These are phyloP conservation scores for Dictyostelium capitatum DNA, from an alignment of 78 protist genomes.

Conservation along the genomic window DNA sequence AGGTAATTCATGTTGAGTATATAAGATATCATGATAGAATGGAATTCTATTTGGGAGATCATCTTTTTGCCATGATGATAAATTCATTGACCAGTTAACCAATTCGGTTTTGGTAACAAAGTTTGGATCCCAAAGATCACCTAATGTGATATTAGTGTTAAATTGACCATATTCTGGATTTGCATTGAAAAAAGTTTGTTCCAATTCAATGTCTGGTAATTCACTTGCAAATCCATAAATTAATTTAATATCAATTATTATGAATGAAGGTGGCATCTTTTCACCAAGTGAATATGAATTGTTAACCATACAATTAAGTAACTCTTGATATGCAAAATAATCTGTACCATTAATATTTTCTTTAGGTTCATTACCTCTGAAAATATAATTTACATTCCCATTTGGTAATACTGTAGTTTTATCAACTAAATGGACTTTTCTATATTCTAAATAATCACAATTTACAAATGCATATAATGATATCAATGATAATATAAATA, in stretches of 20 bases:
- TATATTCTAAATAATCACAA: constrained; percentile 38
- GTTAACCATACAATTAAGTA: constrained; percentile 21
- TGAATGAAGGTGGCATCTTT: constrained; percentile 19
- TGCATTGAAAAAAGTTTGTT: constrained; percentile 41
- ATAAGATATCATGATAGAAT: constrained; percentile 22
- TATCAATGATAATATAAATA: neutral
- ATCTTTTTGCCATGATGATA: constrained; percentile 72
- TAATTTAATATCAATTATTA: constrained; percentile 64
- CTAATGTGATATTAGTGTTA: constrained; percentile 49
- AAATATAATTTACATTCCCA: constrained; percentile 49
- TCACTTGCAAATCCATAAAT: constrained; percentile 39
- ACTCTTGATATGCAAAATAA: constrained; percentile 52
- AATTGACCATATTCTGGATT: constrained; percentile 49
- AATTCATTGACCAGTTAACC: constrained; percentile 2
- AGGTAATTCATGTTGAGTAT: constrained; percentile 18
- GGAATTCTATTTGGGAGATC: constrained; percentile 39
- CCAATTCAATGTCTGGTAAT: constrained; percentile 34
- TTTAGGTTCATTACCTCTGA: constrained; percentile 80
- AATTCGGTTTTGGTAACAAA: neutral
- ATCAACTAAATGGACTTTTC: constrained; percentile 53
- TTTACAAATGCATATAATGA: neutral
- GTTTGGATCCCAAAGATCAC: constrained; percentile 57
- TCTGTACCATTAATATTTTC: neutral
- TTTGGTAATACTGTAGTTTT: neutral
- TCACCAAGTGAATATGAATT: neutral